Evolutionary conservation across 306 rosid genomes (phyloP).

Genomic region (Purshia tridentata): DNA sequence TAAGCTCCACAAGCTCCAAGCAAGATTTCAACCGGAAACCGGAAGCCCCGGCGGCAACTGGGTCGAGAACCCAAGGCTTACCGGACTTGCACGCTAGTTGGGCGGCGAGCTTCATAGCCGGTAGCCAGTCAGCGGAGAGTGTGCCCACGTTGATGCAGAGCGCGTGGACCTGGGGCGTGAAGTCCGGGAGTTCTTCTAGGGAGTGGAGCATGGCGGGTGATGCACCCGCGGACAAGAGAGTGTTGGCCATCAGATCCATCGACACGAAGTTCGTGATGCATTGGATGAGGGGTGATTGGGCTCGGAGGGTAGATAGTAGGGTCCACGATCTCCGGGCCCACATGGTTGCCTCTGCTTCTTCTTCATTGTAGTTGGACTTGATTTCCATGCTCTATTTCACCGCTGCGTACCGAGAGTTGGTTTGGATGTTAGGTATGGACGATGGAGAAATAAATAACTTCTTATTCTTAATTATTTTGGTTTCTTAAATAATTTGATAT

Average conservation of each 20-base stretch:
- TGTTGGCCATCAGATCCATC: conserved; percentile 89
- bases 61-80: conserved; percentile 88
- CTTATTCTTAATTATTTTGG: too few relatives aligned
- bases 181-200: conserved; percentile 62
- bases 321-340: conserved; percentile 61
- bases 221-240: conserved; percentile 76
- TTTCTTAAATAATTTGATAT: too few relatives aligned
- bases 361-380: not conserved
- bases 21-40: conserved; percentile 64
- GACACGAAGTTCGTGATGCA: conserved; percentile 94
- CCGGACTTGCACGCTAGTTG: conserved; percentile 29
- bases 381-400: conserved; percentile 16
- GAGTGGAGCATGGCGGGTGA: conserved; percentile 90
- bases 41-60: conserved; percentile 79
- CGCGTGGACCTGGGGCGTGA: conserved; percentile 63
- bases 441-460: too few relatives aligned
- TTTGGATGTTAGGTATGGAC: too few relatives aligned
- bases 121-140: conserved; percentile 61
- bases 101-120: conserved; percentile 69
- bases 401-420: too few relatives aligned
- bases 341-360: not conserved
- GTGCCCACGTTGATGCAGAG: conserved; percentile 78
- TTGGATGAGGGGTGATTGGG: conserved; percentile 64
- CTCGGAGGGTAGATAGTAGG: conserved; percentile 43
- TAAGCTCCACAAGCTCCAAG: conserved; percentile 50